Conservation (phyloP, 2,329 filamentous ascomycete species). For the Botryotinia calthae region DNA sequence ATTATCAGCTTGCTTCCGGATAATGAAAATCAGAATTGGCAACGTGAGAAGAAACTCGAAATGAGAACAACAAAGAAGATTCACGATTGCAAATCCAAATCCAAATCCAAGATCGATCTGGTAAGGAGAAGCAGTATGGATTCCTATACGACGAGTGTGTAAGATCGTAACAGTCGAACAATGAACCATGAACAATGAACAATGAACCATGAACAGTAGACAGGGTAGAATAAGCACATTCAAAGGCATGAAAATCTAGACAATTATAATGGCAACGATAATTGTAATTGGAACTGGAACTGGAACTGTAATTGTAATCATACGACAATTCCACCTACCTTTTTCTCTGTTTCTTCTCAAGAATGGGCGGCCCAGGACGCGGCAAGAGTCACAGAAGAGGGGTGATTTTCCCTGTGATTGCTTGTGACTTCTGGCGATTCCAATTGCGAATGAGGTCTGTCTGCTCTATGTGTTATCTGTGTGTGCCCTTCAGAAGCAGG, state of each 20-base stretch:
- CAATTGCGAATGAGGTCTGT: neutral
- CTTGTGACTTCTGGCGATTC: neutral
- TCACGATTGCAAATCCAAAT: neutral
- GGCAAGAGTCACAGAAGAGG: neutral
- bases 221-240: neutral
- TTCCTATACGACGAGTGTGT: neutral
- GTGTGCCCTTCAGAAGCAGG: neutral
- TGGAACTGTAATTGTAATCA: neutral
- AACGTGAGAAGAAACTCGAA: neutral
- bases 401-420: neutral
- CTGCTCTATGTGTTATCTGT: neutral
- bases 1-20: constrained; percentile 18
- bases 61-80: neutral
- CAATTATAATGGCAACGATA: neutral
- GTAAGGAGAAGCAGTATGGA: neutral
- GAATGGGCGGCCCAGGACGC: constrained; percentile 1
- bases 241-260: neutral
- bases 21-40: neutral
- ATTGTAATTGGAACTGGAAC: neutral
- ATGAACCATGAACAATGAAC: neutral
- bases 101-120: neutral
- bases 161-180: neutral
- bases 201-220: neutral
- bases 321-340: neutral
- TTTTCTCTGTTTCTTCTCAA: neutral